phyloP scores from a whole-genome alignment of 148 eudicot species.

The Rhododendron kiyosumense region DNA sequence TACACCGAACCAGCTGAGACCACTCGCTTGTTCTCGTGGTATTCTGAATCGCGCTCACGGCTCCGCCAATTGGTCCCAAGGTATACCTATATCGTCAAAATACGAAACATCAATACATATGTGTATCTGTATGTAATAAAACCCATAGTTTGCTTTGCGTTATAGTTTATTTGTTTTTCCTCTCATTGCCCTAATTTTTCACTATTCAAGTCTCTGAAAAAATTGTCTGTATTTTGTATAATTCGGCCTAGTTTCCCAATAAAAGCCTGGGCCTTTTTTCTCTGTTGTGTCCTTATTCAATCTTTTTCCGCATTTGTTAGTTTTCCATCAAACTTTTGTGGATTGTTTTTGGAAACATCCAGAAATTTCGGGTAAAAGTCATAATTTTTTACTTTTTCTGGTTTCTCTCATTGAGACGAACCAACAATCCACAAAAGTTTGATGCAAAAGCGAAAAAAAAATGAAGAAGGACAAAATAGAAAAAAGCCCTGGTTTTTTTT shows the following conservation, averaged over 20 bases:
- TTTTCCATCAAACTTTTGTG: no score
- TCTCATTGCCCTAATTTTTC: neutral
- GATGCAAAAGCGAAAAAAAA: neutral
- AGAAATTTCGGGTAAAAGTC: no score
- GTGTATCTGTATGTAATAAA: no score
- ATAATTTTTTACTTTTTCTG: no score
- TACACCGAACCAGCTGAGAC: conserved; percentile 64
- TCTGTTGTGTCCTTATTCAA: no score
- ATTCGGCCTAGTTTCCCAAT: neutral
- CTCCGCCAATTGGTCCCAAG: conserved; percentile 90
- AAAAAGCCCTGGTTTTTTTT: no score
- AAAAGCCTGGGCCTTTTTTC: neutral
- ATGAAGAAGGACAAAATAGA: no score
- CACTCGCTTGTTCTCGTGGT: conserved; percentile 53
- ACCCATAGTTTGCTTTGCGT: neutral
- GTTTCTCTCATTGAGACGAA: no score
- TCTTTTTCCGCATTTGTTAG: no score
- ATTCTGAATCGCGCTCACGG: conserved; percentile 82
- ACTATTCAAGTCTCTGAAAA: no score
- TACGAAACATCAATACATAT: neutral
- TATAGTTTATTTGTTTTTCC: neutral
- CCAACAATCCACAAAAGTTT: neutral
- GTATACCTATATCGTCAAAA: conserved; percentile 15
- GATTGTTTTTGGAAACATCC: no score
- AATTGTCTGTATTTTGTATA: neutral